Base-by-base conservation (phyloP, 257 asterid species). In the Eucommia ulmoides region DNA sequence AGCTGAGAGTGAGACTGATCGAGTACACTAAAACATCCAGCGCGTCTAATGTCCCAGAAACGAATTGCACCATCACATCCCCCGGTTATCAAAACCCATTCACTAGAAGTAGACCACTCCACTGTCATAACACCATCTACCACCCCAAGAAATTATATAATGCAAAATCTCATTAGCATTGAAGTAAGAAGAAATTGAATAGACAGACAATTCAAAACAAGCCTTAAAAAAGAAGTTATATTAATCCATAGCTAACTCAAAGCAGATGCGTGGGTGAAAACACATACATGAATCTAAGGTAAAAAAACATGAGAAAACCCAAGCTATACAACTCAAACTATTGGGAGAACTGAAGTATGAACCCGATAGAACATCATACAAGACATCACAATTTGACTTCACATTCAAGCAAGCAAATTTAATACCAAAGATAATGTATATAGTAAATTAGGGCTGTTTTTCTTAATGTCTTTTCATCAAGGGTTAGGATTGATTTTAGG, bases 1-100 rank as follows among this genome's bases (percentile, higher is more conserved):
- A 81, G 75, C 80, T 91, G 99, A 56, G 95, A 54, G 51, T 73
- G 80, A 20, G 95, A 78, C 69, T 91, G 96, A 69, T 91, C 93
- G 64, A 91, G 68, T 19, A 86, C 96, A 51, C 77, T 78, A 56
- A 91, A 91, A 68, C 96, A 91, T 60, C 99, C 99, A 50, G 99
- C 96, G 51, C 77, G 77, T 65, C 99, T 79, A 63, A 91, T 91
- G 81, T 91, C 98, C 98, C 98, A 91, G 63, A 91, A 91, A 24
- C 96, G 94, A 68, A 91, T 81, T 24, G 96, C 98, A 55, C 98
- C 98, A 58, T 91, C 98, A 63, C 96, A 86, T 66, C 98, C 96
- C 70, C 98, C 98, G 42, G 96, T 85, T 62, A 81, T 60, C 74
- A 91, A 69, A 66, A 83, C 81, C 93, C 93, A 91, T 80, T 91